Evolutionary conservation across 129 eudicot genomes (phyloP).

Genomic region (Artemisia tridentata): DNA sequence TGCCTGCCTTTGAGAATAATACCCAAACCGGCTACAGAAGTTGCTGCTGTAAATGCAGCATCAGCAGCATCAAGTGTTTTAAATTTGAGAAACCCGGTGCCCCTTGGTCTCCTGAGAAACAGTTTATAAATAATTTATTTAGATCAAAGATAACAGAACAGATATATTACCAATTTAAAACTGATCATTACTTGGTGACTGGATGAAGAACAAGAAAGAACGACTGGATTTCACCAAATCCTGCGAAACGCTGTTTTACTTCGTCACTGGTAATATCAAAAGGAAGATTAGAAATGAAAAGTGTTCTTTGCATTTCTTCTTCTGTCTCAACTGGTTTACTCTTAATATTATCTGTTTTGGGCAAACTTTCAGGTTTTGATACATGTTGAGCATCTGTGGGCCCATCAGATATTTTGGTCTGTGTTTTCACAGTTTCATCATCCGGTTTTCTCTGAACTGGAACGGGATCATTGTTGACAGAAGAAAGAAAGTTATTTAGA

Average conservation of each 20-base stretch:
- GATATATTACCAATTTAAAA: conserved; percentile 8
- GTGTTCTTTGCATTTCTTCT: conserved; percentile 68
- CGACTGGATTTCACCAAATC: conserved; percentile 84
- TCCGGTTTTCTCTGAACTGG: conserved; percentile 30
- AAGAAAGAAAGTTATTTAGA: conserved; percentile 53
- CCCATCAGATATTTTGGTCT: conserved; percentile 29
- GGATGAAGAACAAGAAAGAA: conserved; percentile 83
- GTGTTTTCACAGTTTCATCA: conserved; percentile 22
- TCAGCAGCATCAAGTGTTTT: conserved; percentile 63
- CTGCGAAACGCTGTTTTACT: conserved; percentile 75
- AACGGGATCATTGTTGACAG: conserved; percentile 25
- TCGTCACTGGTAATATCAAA: conserved; percentile 73
- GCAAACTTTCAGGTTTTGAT: conserved; percentile 28
- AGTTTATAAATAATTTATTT: conserved; percentile 1
- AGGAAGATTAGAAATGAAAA: conserved; percentile 80
- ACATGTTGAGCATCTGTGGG: neutral
- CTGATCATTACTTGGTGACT: conserved; percentile 63
- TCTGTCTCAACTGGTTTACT: conserved; percentile 38
- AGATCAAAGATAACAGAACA: neutral
- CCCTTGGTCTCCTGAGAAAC: conserved; percentile 81
- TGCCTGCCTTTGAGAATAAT: conserved; percentile 80
- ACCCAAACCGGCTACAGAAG: conserved; percentile 67
- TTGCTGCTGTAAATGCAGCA: conserved; percentile 77
- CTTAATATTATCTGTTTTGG: conserved; percentile 28
- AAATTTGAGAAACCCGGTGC: conserved; percentile 93